phyloP scores from a whole-genome alignment of 164 flowering plant species.

The Santalum album region DNA sequence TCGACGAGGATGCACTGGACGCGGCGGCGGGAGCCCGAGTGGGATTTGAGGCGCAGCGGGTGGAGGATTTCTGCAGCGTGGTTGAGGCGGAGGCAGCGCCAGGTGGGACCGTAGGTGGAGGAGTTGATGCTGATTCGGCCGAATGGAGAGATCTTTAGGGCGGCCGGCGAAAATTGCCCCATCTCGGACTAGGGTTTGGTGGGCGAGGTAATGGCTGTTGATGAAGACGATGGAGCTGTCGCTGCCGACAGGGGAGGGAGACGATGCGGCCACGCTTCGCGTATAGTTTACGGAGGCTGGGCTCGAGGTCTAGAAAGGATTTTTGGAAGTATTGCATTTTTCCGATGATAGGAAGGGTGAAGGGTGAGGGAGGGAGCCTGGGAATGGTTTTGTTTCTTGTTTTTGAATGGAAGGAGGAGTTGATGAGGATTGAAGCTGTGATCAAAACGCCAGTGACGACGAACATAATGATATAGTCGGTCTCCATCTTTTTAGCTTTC shows the following conservation, averaged over 20 bases:
- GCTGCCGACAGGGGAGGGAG: conserved; percentile 24
- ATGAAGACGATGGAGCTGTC: conserved; percentile 26
- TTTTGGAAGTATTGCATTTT: not conserved
- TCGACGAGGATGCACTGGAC: conserved; percentile 15
- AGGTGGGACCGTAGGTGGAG: conserved; percentile 30
- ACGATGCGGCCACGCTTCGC: conserved; percentile 35
- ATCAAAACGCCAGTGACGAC: too few relatives aligned
- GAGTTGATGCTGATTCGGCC: conserved; percentile 22
- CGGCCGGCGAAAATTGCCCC: conserved; percentile 38
- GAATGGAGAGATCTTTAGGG: conserved; percentile 16
- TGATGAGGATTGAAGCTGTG: too few relatives aligned
- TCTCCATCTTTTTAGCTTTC: too few relatives aligned
- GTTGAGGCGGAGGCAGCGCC: conserved; percentile 41
- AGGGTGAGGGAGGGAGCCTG: not conserved
- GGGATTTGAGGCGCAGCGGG: conserved; percentile 24
- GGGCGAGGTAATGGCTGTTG: conserved; percentile 21
- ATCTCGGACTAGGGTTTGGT: conserved; percentile 32
- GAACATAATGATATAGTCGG: too few relatives aligned
- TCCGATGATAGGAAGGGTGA: not conserved
- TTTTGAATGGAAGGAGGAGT: too few relatives aligned
- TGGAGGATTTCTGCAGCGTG: conserved; percentile 26
- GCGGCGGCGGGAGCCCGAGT: conserved; percentile 8
- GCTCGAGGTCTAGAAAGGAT: conserved; percentile 12
- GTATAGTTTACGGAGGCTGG: conserved; percentile 14
- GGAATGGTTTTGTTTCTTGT: not conserved